A percentile compares a stretch with the other conserved stretches of the same genome.
These are phyloP conservation scores for Colletotrichum caudatum DNA, from an alignment of 2,329 filamentous ascomycete species.

Conservation along the genomic window DNA sequence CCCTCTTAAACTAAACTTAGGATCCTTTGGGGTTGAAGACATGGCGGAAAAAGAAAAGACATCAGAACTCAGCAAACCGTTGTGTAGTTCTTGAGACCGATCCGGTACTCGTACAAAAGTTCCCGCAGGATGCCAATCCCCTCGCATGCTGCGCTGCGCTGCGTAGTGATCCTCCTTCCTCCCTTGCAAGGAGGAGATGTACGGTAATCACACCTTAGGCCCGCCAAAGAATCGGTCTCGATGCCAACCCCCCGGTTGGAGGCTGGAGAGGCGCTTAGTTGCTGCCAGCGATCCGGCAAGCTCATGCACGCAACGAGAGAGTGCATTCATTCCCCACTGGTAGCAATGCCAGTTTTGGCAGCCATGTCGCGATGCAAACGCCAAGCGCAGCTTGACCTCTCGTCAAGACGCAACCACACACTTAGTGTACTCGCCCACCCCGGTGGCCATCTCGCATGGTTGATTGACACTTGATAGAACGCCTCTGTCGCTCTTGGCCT, in stretches of 20 bases:
- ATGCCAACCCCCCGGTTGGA: neutral
- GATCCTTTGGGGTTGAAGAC: slow-evolving; percentile 35
- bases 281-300: slow-evolving; percentile 34
- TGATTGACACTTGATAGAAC: neutral
- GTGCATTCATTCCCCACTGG: slow-evolving; percentile 24
- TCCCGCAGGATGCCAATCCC: neutral
- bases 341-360: slow-evolving; percentile 10
- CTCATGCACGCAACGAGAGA: slow-evolving; percentile 24
- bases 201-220: neutral
- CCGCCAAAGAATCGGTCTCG: slow-evolving; percentile 5
- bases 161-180: slow-evolving; percentile 13
- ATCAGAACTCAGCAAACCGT: slow-evolving; percentile 1
- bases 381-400: slow-evolving; percentile 18
- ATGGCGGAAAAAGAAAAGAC: slow-evolving; percentile 8
- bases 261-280: neutral
- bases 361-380: slow-evolving; percentile 13
- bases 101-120: slow-evolving; percentile 18
- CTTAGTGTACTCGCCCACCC: neutral
- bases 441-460: neutral
- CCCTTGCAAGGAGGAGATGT: slow-evolving; percentile 13
- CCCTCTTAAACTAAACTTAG: neutral
- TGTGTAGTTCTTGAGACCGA: slow-evolving; percentile 16
- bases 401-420: slow-evolving; percentile 26
- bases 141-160: slow-evolving; percentile 1
- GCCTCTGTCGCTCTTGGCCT: neutral